Percentiles rank a stretch among this genome's conserved stretches.
Evolutionary conservation across 108 stramenopile species (phyloP).

Genomic region (Cyclotella kingstonii): DNA sequence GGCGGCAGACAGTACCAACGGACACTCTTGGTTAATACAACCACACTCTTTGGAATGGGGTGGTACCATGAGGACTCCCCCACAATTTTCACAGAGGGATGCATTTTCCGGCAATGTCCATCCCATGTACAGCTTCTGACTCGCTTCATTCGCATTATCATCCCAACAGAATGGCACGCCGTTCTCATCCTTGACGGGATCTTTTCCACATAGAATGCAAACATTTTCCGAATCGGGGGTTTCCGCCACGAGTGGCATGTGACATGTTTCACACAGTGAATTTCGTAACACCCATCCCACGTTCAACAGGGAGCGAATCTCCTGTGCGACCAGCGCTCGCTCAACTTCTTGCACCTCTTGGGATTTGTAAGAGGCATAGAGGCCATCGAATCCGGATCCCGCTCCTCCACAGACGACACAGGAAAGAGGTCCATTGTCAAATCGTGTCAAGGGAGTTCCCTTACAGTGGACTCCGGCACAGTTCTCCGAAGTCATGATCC

Average conservation of each 20-base stretch:
- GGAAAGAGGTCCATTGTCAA: slow-evolving; percentile 9
- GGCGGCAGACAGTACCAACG: neutral
- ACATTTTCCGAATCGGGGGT: slow-evolving; percentile 11
- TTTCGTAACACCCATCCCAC: slow-evolving; percentile 25
- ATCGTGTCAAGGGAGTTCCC: slow-evolving; percentile 14
- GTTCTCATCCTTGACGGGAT: neutral
- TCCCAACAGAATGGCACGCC: slow-evolving; percentile 2
- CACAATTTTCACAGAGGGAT: slow-evolving; percentile 13
- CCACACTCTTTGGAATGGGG: slow-evolving; percentile 13
- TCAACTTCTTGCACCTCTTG: slow-evolving; percentile 18
- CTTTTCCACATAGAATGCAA: slow-evolving; percentile 27
- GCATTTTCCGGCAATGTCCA: slow-evolving; percentile 10
- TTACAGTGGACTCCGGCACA: slow-evolving; percentile 20
- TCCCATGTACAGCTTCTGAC: slow-evolving; percentile 11
- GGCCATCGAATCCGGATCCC: slow-evolving; percentile 21
- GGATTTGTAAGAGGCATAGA: slow-evolving; percentile 12
- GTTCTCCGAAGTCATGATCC: slow-evolving; percentile 17
- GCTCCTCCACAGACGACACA: slow-evolving; percentile 29
- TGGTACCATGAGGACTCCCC: slow-evolving; percentile 26
- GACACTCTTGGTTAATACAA: slow-evolving; percentile 21
- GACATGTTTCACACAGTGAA: slow-evolving; percentile 22
- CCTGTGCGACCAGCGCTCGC: slow-evolving; percentile 18
- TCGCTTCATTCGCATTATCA: slow-evolving; percentile 20
- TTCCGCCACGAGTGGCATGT: slow-evolving; percentile 27
- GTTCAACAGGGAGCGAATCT: slow-evolving; percentile 19